A percentile compares a stretch with the other conserved stretches of the same genome.
These are phyloP conservation scores for Tolypocladium pustulatum DNA, from an alignment of 2,329 filamentous ascomycete genomes.

Conservation along the genomic window DNA sequence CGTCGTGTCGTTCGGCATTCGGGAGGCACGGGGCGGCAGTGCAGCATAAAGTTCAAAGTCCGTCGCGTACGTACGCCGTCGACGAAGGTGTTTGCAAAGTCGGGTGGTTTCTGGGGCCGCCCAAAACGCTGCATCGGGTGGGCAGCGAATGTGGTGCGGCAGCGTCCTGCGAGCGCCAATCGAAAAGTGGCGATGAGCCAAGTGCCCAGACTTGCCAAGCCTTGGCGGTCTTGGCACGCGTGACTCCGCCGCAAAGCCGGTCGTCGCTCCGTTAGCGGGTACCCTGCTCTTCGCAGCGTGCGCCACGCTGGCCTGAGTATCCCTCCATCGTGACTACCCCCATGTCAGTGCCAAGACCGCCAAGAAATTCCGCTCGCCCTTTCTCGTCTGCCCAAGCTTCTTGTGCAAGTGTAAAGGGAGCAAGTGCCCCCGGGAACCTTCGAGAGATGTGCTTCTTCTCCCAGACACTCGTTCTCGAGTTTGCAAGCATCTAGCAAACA, in stretches of 20 bases:
- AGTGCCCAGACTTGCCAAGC: constrained; percentile 27
- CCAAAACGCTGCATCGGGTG: neutral
- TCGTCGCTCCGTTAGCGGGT: constrained; percentile 8
- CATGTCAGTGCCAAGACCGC: constrained; percentile 18
- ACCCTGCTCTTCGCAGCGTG: neutral
- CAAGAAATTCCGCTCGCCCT: constrained; percentile 28
- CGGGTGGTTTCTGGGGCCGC: neutral
- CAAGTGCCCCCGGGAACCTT: constrained; percentile 15
- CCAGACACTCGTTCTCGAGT: constrained; percentile 1
- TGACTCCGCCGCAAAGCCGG: constrained; percentile 14
- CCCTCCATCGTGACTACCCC: constrained; percentile 8
- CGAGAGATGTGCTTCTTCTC: neutral
- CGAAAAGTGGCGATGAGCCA: constrained; percentile 16
- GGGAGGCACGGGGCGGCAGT: neutral
- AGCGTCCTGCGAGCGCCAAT: constrained; percentile 14
- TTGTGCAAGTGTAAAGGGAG: constrained; percentile 26
- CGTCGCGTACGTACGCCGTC: too few relatives aligned
- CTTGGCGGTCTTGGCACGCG: constrained; percentile 25
- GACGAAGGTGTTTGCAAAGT: neutral
- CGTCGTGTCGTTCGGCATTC: neutral
- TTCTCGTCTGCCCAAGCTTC: constrained; percentile 21
- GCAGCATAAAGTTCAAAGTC: too few relatives aligned
- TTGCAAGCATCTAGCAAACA: neutral
- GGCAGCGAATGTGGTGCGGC: neutral
- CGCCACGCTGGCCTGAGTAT: constrained; percentile 1